phyloP scores from a whole-genome alignment of 768 basidiomycete species.

The Calocybe cyanea region DNA sequence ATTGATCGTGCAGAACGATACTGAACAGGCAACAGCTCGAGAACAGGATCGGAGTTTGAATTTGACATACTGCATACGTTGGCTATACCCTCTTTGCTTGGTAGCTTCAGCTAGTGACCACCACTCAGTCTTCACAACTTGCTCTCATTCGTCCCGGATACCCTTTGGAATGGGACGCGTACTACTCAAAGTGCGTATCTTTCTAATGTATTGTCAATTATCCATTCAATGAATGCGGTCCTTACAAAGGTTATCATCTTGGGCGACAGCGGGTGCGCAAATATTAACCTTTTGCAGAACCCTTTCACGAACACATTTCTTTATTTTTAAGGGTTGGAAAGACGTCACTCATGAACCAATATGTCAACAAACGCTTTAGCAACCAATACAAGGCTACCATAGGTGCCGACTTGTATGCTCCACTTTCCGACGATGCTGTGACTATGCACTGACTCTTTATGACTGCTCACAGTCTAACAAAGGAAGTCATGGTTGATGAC shows the following conservation, averaged over 20 bases:
- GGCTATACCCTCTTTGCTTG: slow-evolving; percentile 8
- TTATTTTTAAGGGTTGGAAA: slow-evolving; percentile 76
- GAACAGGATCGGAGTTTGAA: slow-evolving; percentile 41
- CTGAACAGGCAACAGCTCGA: slow-evolving; percentile 13
- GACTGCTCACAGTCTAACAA: slow-evolving; percentile 66
- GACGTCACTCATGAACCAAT: slow-evolving; percentile 99
- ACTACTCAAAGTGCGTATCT: slow-evolving; percentile 65
- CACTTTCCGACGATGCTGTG: slow-evolving; percentile 9
- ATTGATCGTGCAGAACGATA: slow-evolving; percentile 15
- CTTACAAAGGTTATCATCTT: slow-evolving; percentile 90
- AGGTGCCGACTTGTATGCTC: slow-evolving; percentile 88
- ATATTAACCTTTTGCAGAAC: slow-evolving; percentile 10
- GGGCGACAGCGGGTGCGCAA: slow-evolving; percentile 89
- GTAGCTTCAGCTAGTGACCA: slow-evolving; percentile 16
- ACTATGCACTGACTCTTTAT: slow-evolving; percentile 18
- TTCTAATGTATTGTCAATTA: neutral
- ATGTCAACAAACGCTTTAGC: slow-evolving; percentile 99
- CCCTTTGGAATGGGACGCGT: slow-evolving; percentile 69
- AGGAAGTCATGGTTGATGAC: slow-evolving; percentile 99
- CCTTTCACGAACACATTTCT: neutral
- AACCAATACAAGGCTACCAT: slow-evolving; percentile 99
- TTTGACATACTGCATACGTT: slow-evolving; percentile 20
- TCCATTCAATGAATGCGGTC: slow-evolving; percentile 2
- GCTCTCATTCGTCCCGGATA: slow-evolving; percentile 17
- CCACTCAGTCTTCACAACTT: slow-evolving; percentile 18